phyloP scores from a whole-genome alignment of 2,329 filamentous ascomycete genomes.

The Sporothrix schenckii region DNA sequence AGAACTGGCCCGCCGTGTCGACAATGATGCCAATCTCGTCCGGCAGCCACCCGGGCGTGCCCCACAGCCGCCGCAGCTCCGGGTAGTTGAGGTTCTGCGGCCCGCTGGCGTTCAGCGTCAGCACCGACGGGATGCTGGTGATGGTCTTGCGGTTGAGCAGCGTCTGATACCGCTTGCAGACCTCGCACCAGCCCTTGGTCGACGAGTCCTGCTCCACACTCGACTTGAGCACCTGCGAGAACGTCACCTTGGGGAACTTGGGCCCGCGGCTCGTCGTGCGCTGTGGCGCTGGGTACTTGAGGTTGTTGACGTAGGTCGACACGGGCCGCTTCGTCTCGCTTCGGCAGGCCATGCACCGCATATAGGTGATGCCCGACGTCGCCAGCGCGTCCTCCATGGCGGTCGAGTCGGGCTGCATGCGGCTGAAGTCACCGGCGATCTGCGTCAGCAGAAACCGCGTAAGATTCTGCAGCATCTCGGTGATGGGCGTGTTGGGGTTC shows the following conservation, averaged over 20 bases:
- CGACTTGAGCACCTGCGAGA: slow-evolving; percentile 88
- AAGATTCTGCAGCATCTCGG: slow-evolving; percentile 81
- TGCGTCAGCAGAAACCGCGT: slow-evolving; percentile 84
- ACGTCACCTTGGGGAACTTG: slow-evolving; percentile 63
- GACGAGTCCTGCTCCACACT: slow-evolving; percentile 89
- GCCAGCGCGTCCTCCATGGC: slow-evolving; percentile 73
- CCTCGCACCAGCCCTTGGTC: slow-evolving; percentile 88
- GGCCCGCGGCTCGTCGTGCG: slow-evolving; percentile 46
- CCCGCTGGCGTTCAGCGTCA: slow-evolving; percentile 79
- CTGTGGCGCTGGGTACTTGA: slow-evolving; percentile 70
- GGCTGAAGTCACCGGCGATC: slow-evolving; percentile 74
- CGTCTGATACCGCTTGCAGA: slow-evolving; percentile 87
- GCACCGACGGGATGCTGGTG: slow-evolving; percentile 76
- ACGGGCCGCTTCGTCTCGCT: slow-evolving; percentile 83
- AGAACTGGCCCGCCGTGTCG: slow-evolving; percentile 80
- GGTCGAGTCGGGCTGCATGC: slow-evolving; percentile 63
- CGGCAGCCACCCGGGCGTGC: slow-evolving; percentile 85
- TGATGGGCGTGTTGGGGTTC: slow-evolving; percentile 69
- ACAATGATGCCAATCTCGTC: slow-evolving; percentile 92
- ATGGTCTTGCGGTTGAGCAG: slow-evolving; percentile 84
- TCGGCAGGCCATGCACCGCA: slow-evolving; percentile 82
- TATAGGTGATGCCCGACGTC: slow-evolving; percentile 71
- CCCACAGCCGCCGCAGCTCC: slow-evolving; percentile 81
- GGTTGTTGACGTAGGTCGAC: slow-evolving; percentile 79
- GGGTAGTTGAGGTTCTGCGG: slow-evolving; percentile 58